Evolutionary conservation across 176 grass and related monocot genomes (phyloP), one percentile per base, ranked within the genome.

Genomic region (Musa itinerans): DNA sequence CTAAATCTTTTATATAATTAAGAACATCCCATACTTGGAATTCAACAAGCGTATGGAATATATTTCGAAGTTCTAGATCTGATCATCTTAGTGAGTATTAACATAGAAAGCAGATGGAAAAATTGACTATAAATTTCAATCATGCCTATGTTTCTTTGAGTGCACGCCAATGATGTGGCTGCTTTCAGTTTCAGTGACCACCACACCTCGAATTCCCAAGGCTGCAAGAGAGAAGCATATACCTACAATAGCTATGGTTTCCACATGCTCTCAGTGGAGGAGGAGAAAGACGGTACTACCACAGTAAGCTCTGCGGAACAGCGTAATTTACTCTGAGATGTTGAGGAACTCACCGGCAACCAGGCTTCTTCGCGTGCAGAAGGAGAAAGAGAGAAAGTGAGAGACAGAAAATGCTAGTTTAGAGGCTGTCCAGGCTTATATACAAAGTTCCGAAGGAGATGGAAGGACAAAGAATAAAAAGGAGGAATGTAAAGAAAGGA

Each of bases 91-190:
- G 52, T 19, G 10, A 54, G 24, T 16, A 58, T 29, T 63, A 77
- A 43, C 19, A 67, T 43, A 43, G 34, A 43, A 80, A 85, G 78
- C 71, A 83, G 76, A 65, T 5, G 2, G 26, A 68, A 52, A 43
- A 11, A 69, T 67, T 55, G 76, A 54, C 51, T 56, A 85, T 81
- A 61, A 72, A 88, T 70, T 86, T 84, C 87, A 78, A 82, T 82
- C 85, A 82, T 88, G 69, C 50, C 48, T 66, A 69, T 85, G 76
- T 92, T 86, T 79, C 92, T 96, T 96, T 90, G 89, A 96, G 92
- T 96, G 89, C 89, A 96, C 92, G 90, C 90, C 88, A 96, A 74
- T 81, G 72, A 75, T 80, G 65, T 73, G 70, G 16, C 17, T 11
- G 75, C 55, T 87, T 50, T 8, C 52, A 43, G 34, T 76, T 81